phyloP scores from a whole-genome alignment of 1,284 basidiomycete genomes.

The Microbotryum intermedium region DNA sequence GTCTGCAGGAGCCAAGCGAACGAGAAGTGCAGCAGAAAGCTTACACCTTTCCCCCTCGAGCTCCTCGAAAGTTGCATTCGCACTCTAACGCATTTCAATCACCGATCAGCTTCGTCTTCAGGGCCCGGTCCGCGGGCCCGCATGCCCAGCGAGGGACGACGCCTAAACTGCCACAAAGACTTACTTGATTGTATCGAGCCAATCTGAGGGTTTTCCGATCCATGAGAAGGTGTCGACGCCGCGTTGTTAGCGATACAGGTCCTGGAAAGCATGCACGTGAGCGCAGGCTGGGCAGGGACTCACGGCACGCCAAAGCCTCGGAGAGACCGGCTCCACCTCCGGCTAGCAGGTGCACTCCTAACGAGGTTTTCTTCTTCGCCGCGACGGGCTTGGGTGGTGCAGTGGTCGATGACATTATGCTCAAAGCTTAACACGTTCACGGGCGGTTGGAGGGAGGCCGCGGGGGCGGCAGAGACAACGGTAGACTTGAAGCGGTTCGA shows the following conservation, averaged over 20 bases:
- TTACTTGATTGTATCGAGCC: conserved; percentile 88
- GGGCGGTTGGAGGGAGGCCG: too few relatives aligned
- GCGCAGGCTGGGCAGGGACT: background rate
- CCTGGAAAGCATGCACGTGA: too few relatives aligned
- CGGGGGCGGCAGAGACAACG: too few relatives aligned
- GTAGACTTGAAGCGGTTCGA: too few relatives aligned
- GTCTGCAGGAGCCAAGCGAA: background rate
- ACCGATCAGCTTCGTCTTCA: background rate
- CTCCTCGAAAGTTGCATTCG: conserved; percentile 51
- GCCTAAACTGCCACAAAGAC: background rate
- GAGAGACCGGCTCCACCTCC: conserved; percentile 84
- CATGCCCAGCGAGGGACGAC: background rate
- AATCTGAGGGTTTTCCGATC: conserved; percentile 44
- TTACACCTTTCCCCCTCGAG: conserved; percentile 64
- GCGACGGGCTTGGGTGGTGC: background rate
- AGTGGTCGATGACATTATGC: background rate
- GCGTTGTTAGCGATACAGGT: too few relatives aligned
- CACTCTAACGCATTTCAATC: conserved; percentile 1
- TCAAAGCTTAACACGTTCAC: background rate
- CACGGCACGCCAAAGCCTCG: conserved; percentile 57
- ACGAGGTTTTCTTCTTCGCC: conserved; percentile 44
- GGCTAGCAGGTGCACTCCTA: conserved; percentile 83
- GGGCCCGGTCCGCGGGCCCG: background rate
- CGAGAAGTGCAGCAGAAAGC: background rate
- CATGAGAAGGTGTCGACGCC: background rate